Conservation (phyloP, 2,329 filamentous ascomycete genomes). For the Fusarium nematophilum region DNA sequence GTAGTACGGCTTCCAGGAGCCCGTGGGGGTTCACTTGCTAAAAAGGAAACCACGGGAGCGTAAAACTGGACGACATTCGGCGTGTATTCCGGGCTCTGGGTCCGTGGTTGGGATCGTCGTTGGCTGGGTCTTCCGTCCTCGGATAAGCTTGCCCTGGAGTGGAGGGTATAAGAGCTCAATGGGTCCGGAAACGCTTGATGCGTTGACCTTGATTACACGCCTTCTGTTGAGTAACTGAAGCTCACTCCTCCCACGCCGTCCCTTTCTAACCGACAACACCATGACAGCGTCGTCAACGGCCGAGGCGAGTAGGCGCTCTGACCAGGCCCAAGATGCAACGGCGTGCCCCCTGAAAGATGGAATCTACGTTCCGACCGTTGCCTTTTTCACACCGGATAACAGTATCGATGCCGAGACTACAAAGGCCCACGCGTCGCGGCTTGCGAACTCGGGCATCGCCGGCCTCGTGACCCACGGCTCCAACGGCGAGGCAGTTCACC, state of each 20-base stretch:
- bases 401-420: slow-evolving; percentile 65
- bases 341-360: slow-evolving; percentile 47
- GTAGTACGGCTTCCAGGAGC: no score
- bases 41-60: not conserved
- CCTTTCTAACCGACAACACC: not conserved
- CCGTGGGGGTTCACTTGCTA: slow-evolving; percentile 17
- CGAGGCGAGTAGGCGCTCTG: not conserved
- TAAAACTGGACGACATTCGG: not conserved
- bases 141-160: not conserved
- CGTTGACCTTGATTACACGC: no score
- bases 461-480: slow-evolving; percentile 77
- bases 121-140: not conserved
- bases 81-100: not conserved
- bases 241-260: no score
- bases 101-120: not conserved
- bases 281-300: slow-evolving; percentile 18
- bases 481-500: slow-evolving; percentile 79
- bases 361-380: slow-evolving; percentile 72
- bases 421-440: slow-evolving; percentile 64
- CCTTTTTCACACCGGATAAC: slow-evolving; percentile 68
- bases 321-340: not conserved
- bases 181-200: no score
- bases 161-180: no score
- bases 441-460: slow-evolving; percentile 72
- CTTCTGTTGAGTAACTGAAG: no score